phyloP scores from a whole-genome alignment of 768 basidiomycete genomes.

The Tylopilus balloui region DNA sequence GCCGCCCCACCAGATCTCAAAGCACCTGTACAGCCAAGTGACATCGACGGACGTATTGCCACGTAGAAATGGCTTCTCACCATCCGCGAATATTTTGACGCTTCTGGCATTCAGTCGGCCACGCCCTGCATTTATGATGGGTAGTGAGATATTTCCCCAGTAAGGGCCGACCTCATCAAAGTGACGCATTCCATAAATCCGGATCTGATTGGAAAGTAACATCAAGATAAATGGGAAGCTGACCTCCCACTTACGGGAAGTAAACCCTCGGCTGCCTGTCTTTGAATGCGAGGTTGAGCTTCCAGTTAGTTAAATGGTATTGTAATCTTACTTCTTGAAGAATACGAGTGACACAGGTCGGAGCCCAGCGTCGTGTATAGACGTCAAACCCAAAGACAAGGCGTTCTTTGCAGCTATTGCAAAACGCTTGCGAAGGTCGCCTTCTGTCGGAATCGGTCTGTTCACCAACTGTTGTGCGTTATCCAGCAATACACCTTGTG shows the following conservation, averaged over 20 bases:
- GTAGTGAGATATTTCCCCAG: conserved; percentile 64
- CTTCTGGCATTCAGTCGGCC: conserved; percentile 67
- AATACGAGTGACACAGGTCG: not conserved
- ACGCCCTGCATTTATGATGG: conserved; percentile 53
- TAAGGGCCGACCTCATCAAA: conserved; percentile 63
- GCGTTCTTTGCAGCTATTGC: conserved; percentile 36
- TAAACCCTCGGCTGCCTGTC: conserved; percentile 54
- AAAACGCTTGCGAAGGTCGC: conserved; percentile 58
- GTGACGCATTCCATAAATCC: conserved; percentile 73
- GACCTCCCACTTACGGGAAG: conserved; percentile 49
- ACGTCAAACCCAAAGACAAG: not conserved
- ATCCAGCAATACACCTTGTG: conserved; percentile 62
- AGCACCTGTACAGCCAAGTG: conserved; percentile 53
- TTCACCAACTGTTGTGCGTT: conserved; percentile 51
- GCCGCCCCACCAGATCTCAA: conserved; percentile 89
- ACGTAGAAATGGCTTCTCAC: conserved; percentile 11
- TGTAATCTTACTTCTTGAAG: conserved; percentile 49
- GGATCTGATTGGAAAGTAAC: conserved; percentile 43
- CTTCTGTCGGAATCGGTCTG: conserved; percentile 59
- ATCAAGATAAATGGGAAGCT: conserved; percentile 5
- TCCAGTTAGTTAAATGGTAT: not conserved
- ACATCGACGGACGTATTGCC: not conserved
- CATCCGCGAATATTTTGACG: conserved; percentile 74
- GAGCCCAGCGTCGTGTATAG: not conserved
- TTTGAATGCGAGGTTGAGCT: conserved; percentile 29